Evolutionary conservation across 306 rosid species (phyloP).

Genomic region (Nissolia schottii): DNA sequence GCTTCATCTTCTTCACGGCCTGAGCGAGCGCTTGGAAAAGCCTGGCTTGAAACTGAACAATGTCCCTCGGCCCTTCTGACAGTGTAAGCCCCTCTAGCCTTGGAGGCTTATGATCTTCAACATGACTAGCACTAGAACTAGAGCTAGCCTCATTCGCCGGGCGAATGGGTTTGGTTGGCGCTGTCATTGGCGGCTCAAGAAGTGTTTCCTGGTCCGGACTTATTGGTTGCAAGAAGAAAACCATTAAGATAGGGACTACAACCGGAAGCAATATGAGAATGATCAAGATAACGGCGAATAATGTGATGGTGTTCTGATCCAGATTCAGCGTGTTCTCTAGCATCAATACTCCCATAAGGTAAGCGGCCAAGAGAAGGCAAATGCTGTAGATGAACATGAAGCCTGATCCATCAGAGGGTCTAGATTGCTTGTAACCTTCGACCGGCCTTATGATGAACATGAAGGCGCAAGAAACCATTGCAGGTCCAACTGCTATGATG

Average conservation of each 20-base stretch:
- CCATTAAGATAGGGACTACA: conserved; percentile 47
- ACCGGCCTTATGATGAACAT: conserved; percentile 71
- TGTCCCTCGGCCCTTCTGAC: conserved; percentile 52
- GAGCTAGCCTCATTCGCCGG: conserved; percentile 16
- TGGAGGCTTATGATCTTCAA: conserved; percentile 46
- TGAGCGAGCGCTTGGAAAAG: conserved; percentile 54
- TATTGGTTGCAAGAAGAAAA: conserved; percentile 46
- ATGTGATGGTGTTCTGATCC: conserved; percentile 34
- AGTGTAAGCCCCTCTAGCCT: conserved; percentile 48
- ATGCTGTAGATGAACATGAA: conserved; percentile 54
- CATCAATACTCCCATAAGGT: conserved; percentile 55
- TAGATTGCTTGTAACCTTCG: conserved; percentile 40
- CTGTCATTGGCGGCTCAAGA: conserved; percentile 32
- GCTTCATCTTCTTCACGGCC: conserved; percentile 44
- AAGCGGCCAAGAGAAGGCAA: conserved; percentile 68
- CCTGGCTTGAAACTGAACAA: conserved; percentile 53
- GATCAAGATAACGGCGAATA: conserved; percentile 32
- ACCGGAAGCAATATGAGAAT: conserved; percentile 50
- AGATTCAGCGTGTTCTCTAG: conserved; percentile 44
- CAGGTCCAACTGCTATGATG: conserved; percentile 65
- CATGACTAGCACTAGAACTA: conserved; percentile 38
- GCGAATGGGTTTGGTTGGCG: not conserved
- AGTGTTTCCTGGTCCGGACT: conserved; percentile 43
- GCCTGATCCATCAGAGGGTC: conserved; percentile 48
- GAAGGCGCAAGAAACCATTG: conserved; percentile 46